Conservation (phyloP, 805 yeast species). For the Candida maesae region DNA sequence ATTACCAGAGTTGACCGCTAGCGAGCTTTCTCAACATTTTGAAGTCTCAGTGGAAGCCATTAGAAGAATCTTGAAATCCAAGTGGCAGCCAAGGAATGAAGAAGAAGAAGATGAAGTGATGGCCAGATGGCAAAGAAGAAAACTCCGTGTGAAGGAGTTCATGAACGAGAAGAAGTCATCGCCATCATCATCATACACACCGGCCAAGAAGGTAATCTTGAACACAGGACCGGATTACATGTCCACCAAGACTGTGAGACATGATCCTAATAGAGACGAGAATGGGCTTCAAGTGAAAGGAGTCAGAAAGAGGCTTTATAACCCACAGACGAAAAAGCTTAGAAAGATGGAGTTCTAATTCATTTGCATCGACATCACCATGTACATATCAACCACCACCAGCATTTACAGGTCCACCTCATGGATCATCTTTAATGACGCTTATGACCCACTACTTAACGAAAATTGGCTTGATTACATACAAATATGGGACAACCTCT, state of each 20-base stretch:
- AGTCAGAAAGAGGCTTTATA: slow-evolving; percentile 12
- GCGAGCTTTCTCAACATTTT: slow-evolving; percentile 60
- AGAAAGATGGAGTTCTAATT: slow-evolving; percentile 15
- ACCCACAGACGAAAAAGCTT: slow-evolving; percentile 5
- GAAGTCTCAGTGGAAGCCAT: slow-evolving; percentile 78
- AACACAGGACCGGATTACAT: slow-evolving; percentile 11
- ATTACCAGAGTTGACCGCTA: slow-evolving; percentile 57
- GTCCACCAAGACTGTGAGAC: slow-evolving; percentile 3
- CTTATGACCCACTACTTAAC: background rate
- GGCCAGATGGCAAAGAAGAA: slow-evolving; percentile 52
- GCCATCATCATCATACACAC: no score
- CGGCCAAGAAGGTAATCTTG: slow-evolving; percentile 10
- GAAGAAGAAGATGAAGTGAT: slow-evolving; percentile 45
- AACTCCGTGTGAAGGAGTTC: slow-evolving; percentile 32
- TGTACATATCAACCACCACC: background rate
- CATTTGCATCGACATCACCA: no score
- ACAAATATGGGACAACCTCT: no score
- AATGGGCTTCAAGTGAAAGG: slow-evolving; percentile 1
- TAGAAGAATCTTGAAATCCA: slow-evolving; percentile 71
- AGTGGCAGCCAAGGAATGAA: slow-evolving; percentile 60
- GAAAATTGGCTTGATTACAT: background rate
- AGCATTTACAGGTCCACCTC: no score
- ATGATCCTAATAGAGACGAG: background rate
- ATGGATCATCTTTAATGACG: background rate
- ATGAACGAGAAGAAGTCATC: slow-evolving; percentile 6